phyloP scores from a whole-genome alignment of 768 basidiomycete species.

The Pluteus cervinus region DNA sequence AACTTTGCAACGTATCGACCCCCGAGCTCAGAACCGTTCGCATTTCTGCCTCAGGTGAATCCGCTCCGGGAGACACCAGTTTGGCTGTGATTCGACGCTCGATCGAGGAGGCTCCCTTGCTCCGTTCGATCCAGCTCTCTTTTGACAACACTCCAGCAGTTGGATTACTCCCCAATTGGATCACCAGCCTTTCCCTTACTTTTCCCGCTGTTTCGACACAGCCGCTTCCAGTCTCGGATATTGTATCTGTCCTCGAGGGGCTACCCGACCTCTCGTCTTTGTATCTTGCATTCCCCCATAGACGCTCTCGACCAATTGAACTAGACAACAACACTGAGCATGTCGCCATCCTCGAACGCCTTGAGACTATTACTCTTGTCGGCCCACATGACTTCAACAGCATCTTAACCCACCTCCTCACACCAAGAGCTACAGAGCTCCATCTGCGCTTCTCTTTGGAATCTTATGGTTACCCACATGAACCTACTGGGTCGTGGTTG shows the following conservation, averaged over 20 bases:
- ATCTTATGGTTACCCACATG: constrained; percentile 23
- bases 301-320: constrained; percentile 22
- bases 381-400: constrained; percentile 23
- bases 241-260: constrained; percentile 25
- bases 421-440: constrained; percentile 30
- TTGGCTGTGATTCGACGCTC: constrained; percentile 21
- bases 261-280: constrained; percentile 36
- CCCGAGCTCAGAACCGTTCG: constrained; percentile 28
- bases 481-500: constrained; percentile 15
- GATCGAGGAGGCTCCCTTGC: constrained; percentile 25
- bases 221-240: constrained; percentile 17
- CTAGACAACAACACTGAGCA: constrained; percentile 11
- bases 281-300: constrained; percentile 28
- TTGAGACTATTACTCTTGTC: constrained; percentile 21
- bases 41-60: constrained; percentile 25
- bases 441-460: constrained; percentile 34
- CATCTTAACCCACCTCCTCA: constrained; percentile 21
- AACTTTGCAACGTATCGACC: constrained; percentile 25
- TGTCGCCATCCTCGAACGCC: constrained; percentile 15
- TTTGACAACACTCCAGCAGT: constrained; percentile 28
- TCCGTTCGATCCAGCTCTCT: constrained; percentile 25
- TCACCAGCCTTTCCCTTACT: constrained; percentile 28
- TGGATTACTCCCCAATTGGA: constrained; percentile 23
- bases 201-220: constrained; percentile 17
- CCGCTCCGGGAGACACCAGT: constrained; percentile 16